Conservation (phyloP, 176 grass and related monocot genomes). For the Lolium rigidum region DNA sequence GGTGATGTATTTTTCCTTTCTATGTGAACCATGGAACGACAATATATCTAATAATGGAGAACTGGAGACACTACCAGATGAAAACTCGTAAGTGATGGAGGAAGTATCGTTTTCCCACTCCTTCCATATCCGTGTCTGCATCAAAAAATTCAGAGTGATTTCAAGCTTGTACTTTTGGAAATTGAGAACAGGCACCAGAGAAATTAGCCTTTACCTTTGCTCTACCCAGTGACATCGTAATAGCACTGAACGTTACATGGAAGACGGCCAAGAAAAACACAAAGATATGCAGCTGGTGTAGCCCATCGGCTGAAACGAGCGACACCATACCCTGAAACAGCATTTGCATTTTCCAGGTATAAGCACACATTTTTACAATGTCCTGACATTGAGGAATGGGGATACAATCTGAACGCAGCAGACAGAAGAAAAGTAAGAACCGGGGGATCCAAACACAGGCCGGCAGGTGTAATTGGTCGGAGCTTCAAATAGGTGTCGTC, state of each 20-base stretch:
- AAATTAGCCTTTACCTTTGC: conserved; percentile 60
- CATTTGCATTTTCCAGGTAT: not conserved
- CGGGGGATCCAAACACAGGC: not conserved
- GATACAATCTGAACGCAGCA: not conserved
- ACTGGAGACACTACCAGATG: conserved; percentile 50
- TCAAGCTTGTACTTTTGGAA: conserved; percentile 6
- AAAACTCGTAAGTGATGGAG: conserved; percentile 63
- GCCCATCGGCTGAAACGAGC: conserved; percentile 65
- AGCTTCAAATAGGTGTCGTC: conserved; percentile 59
- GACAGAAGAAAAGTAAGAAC: not conserved
- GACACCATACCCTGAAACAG: conserved; percentile 75
- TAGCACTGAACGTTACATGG: conserved; percentile 75
- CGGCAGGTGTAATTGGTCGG: conserved; percentile 35
- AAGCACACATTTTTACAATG: not conserved
- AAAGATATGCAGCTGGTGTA: conserved; percentile 90
- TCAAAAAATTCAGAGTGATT: conserved; percentile 19
- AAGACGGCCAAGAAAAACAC: conserved; percentile 91
- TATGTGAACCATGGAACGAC: not conserved
- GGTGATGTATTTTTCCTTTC: not conserved
- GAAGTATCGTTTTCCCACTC: conserved; percentile 84
- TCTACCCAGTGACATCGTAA: conserved; percentile 81
- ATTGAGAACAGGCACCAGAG: not conserved
- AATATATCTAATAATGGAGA: not conserved
- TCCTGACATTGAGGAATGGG: not conserved
- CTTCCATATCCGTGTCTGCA: conserved; percentile 88